Conservation (phyloP, 1,139 yeast species). For the Debaryomycetaceae sp. region DNA sequence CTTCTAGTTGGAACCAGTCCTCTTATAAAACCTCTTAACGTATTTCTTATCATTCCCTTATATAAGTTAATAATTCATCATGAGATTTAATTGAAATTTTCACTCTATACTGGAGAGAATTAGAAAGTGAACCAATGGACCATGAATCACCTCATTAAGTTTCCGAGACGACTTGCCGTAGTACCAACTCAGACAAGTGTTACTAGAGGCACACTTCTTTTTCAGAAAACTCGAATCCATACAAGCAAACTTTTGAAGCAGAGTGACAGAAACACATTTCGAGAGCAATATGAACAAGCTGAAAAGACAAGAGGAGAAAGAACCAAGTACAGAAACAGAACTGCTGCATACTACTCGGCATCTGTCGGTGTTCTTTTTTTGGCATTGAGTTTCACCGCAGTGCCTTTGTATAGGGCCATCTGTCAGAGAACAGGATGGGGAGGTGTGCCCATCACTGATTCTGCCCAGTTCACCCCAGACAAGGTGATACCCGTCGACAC, state of each 20-base stretch:
- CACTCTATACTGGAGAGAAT: background rate
- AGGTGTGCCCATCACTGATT: conserved; percentile 90
- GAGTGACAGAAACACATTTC: conserved; percentile 1
- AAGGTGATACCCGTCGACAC: conserved; percentile 86
- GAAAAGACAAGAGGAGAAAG: conserved; percentile 25
- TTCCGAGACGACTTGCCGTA: no score
- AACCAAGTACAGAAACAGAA: conserved; percentile 31
- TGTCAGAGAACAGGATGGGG: conserved; percentile 97
- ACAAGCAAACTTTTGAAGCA: background rate
- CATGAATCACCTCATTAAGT: no score
- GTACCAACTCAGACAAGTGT: no score
- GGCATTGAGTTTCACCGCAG: conserved; percentile 86
- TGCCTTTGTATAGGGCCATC: conserved; percentile 85
- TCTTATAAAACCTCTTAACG: background rate
- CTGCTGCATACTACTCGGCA: conserved; percentile 70
- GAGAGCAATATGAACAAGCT: conserved; percentile 3
- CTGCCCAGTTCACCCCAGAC: conserved; percentile 76
- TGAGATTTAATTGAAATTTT: background rate
- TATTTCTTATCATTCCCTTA: background rate
- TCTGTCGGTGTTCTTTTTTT: conserved; percentile 70
- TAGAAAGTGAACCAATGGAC: background rate
- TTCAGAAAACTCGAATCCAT: background rate
- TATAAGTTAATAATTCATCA: background rate
- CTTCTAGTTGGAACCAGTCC: background rate
- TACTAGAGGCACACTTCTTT: background rate